Evolutionary conservation across 805 yeast species (phyloP).

Genomic region (Blastobotrys robertii): DNA sequence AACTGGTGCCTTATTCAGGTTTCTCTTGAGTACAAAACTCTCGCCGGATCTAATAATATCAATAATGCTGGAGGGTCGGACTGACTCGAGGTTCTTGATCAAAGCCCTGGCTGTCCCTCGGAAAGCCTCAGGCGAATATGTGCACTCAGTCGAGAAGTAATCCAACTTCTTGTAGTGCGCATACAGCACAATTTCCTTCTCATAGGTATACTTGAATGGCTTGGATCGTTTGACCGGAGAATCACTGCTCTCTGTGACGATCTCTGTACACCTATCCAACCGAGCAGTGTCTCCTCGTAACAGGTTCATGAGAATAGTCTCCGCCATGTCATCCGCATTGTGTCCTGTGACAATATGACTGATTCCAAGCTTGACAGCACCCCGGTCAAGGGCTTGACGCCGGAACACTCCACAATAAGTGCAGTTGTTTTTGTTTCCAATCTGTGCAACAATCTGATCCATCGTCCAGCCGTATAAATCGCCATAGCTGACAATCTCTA

Average conservation of each 20-base stretch:
- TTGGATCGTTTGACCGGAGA: constrained; percentile 90
- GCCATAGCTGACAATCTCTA: constrained; percentile 73
- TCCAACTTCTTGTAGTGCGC: constrained; percentile 95
- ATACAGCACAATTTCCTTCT: constrained; percentile 92
- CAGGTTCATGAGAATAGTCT: constrained; percentile 90
- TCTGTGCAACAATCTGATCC: constrained; percentile 94
- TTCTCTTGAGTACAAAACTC: constrained; percentile 44
- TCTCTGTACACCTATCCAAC: constrained; percentile 76
- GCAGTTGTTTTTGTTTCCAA: constrained; percentile 89
- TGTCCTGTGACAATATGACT: constrained; percentile 95
- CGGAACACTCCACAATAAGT: constrained; percentile 97
- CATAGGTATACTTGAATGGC: constrained; percentile 93
- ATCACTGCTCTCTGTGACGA: constrained; percentile 68
- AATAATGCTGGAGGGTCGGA: constrained; percentile 85
- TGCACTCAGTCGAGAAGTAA: constrained; percentile 94
- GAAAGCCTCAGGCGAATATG: constrained; percentile 97
- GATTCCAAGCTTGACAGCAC: constrained; percentile 78
- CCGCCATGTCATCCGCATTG: constrained; percentile 99
- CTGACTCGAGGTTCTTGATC: constrained; percentile 80
- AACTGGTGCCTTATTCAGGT: constrained; percentile 4
- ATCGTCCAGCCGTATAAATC: constrained; percentile 95
- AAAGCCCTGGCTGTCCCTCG: constrained; percentile 94
- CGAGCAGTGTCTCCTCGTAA: constrained; percentile 95
- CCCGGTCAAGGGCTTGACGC: constrained; percentile 93
- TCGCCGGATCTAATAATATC: constrained; percentile 95